Evolutionary conservation across 2,329 filamentous ascomycete genomes (phyloP), one percentile per base, ranked within the genome.

Genomic region (Zasmidium citrigriseum): DNA sequence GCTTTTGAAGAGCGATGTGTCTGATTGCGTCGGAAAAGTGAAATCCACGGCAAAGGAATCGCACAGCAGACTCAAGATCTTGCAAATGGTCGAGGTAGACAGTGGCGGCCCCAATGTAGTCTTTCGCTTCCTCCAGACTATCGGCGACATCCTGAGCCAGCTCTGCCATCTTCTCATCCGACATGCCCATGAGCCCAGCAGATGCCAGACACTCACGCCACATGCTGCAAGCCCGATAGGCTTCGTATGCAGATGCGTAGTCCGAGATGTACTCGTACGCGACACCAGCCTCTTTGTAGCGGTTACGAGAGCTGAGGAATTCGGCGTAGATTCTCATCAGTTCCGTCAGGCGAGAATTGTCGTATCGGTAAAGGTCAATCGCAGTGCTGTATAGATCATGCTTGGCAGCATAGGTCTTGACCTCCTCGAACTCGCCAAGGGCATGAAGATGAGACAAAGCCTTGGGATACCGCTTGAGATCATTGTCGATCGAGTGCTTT

Each of bases 121-220:
- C 91, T 72, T 95, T 96, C 23, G 86, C 85, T 73, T 98, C 95
- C 65, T 84, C 83, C 12, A 96, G 84, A 1, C 88, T 89, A 54
- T 93, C 90, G 1, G 89, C 89, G 3, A 99, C 85, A 0, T 84
- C 83, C 0, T 78, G 80, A n/a, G 91, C 91, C 18, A 97, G 84
- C 34, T 86, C 83, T 2, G 74, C 70, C 29, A 96, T 79, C 14
- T 89, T 83, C 0, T 81, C 78, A 0, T 80, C 68, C 0, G 86
- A 80, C 3, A 92, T 74, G 0, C 87, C 82, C 0, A 88, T 85
- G 57, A 90, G 84, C 55, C 86, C 85, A 4, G 93, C 93, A 48
- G 86, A 86, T 67, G 89, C 91, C 50, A 99, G 85, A 22, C 91
- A 91, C 74, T 99, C 93, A 53, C 90, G 91, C 95, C 95, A 99